Evolutionary conservation across 495 filamentous ascomycete species (phyloP).

Genomic region (Lasiosphaeria ovina): DNA sequence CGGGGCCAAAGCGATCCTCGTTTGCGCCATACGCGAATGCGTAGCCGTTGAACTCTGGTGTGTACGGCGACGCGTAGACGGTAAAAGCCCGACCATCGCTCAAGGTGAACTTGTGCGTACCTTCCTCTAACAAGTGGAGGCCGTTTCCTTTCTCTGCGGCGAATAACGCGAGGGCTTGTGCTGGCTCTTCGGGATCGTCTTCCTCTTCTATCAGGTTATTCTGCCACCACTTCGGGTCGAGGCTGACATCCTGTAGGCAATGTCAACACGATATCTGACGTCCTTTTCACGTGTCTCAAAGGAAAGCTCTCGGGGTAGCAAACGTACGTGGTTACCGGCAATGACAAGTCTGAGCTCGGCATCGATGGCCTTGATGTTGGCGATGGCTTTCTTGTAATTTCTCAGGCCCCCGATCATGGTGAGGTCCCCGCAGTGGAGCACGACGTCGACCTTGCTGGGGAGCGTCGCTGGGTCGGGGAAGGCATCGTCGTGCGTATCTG

Average conservation of each 20-base stretch:
- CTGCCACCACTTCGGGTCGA: conserved; percentile 50
- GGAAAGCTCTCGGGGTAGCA: not conserved
- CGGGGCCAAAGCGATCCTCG: conserved; percentile 46
- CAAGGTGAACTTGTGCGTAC: conserved; percentile 47
- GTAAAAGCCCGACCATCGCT: conserved; percentile 51
- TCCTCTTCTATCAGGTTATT: conserved; percentile 9
- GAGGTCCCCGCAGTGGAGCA: conserved; percentile 64
- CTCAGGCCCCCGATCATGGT: conserved; percentile 52
- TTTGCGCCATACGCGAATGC: conserved; percentile 55
- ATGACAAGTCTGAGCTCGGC: conserved; percentile 67
- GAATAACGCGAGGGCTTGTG: conserved; percentile 25
- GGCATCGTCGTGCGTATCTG: conserved; percentile 13
- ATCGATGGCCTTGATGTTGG: conserved; percentile 46
- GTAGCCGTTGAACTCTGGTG: conserved; percentile 59
- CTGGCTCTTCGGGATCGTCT: conserved; percentile 16
- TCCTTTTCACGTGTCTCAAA: not conserved
- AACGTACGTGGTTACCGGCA: conserved; percentile 56
- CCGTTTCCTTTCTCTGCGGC: conserved; percentile 43
- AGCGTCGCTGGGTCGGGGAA: conserved; percentile 25
- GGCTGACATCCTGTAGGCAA: conserved; percentile 5
- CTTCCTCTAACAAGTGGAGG: conserved; percentile 62
- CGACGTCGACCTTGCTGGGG: conserved; percentile 50
- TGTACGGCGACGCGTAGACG: conserved; percentile 62
- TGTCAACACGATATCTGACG: conserved; percentile 53
- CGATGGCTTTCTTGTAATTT: conserved; percentile 50